phyloP scores from a whole-genome alignment of 1,139 yeast genomes.

The Yamadazyma taylorii region DNA sequence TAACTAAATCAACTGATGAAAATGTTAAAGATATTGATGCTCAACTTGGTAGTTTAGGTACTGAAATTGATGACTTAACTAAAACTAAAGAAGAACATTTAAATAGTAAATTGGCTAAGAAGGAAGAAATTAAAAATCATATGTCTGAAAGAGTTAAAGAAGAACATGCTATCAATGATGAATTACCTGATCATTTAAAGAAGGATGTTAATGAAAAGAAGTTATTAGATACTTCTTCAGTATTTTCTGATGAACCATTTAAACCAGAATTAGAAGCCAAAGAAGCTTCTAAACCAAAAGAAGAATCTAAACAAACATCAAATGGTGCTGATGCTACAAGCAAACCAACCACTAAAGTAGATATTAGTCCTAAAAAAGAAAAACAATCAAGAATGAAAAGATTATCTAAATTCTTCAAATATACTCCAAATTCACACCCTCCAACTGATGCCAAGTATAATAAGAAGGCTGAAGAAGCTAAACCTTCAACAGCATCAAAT shows the following conservation, averaged over 20 bases:
- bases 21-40: slow-evolving; percentile 26
- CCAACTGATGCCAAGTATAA: slow-evolving; percentile 9
- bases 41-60: slow-evolving; percentile 37
- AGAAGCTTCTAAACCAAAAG: slow-evolving; percentile 11
- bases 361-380: slow-evolving; percentile 7
- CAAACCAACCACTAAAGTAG: slow-evolving; percentile 1
- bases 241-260: slow-evolving; percentile 31
- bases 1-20: slow-evolving; percentile 25
- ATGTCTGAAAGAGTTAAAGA: slow-evolving; percentile 39
- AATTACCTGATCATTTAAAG: slow-evolving; percentile 55
- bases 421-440: slow-evolving; percentile 6
- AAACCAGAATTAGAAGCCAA: slow-evolving; percentile 8
- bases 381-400: slow-evolving; percentile 14
- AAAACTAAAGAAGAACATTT: slow-evolving; percentile 30
- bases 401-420: slow-evolving; percentile 17
- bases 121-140: slow-evolving; percentile 32
- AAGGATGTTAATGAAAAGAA: slow-evolving; percentile 41
- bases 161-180: slow-evolving; percentile 46
- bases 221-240: slow-evolving; percentile 41
- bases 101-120: slow-evolving; percentile 30
- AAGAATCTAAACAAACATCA: slow-evolving; percentile 10
- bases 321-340: background rate
- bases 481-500: background rate
- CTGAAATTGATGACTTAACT: slow-evolving; percentile 30
- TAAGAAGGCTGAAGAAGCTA: slow-evolving; percentile 5